Evolutionary conservation across 1,284 basidiomycete genomes (phyloP), one percentile per base, ranked within the genome.

Genomic region (Phenoliferia sp.): DNA sequence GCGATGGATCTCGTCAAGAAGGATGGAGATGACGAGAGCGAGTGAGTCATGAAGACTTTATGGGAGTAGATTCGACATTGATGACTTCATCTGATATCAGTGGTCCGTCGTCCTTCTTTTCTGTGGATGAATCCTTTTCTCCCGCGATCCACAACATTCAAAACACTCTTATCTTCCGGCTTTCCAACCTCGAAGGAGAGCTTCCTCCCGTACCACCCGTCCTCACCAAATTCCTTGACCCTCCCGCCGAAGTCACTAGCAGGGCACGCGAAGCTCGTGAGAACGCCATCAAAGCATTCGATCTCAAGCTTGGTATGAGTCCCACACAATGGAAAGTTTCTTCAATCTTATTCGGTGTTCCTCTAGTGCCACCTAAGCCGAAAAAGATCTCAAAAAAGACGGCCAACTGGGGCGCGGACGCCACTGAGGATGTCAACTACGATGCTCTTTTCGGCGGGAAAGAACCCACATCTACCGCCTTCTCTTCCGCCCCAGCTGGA

Each of bases 131-230:
- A 2, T 90, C 90, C 0, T 95, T 87, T 79, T 96, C 95, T 74
- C 94, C 95, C 0, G 87, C 90, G 6, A 84, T 96, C 34, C 94
- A 98, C 76, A 88, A 93, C 48, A 85, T 88, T 64, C 95, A 95
- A 77, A 92, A 96, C 80, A 94, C 94, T 3, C 87, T 94, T 72
- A 90, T 94, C 78, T 92, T 94, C 75, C 86, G 87, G 16, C 87
- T 89, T 9, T 80, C 85, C 1, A 89, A 94, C 75, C 81, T 94
- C 12, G 80, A 83, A n/a, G 82, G 81, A 2, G 82, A 90, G 64
- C 82, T 96, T 1, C 88, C 90, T 0, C 89, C 89, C 0, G 91
- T 92, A 0, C 92, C 95, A 78, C 88, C 88, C 0, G 89, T 90
- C 66, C 82, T 96, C 7, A 80, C 85, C 34, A 92, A 90, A 75